A percentile compares a stretch with the other conserved stretches of the same genome.
Conservation (phyloP, 345 rosid genomes). For the Gynandropsis gynandra region DNA sequence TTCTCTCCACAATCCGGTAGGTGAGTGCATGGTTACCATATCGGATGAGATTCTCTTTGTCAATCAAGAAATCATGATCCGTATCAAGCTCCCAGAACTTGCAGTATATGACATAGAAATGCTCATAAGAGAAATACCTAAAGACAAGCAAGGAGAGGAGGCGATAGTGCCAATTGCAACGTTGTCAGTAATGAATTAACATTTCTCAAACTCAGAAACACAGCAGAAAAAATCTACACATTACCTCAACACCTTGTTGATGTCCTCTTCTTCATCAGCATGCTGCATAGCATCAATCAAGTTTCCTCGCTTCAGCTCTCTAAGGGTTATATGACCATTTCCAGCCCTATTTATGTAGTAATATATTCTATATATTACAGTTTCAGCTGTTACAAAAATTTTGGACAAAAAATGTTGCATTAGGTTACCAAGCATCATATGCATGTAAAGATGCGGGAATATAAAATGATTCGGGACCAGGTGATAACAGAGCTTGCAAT, state of each 20-base stretch:
- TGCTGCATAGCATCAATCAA: conserved; percentile 81
- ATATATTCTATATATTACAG: conserved; percentile 94
- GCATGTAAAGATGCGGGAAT: too few relatives aligned
- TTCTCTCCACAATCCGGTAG: conserved; percentile 83
- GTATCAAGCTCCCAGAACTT: conserved; percentile 98
- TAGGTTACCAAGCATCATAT: too few relatives aligned
- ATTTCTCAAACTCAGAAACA: background rate
- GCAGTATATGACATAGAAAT: conserved; percentile 96
- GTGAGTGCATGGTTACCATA: conserved; percentile 98
- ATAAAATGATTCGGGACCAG: too few relatives aligned
- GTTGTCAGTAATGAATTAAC: background rate
- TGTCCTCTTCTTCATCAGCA: conserved; percentile 98
- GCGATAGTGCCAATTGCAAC: background rate
- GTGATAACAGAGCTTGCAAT: background rate
- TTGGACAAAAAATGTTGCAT: background rate
- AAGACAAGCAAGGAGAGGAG: conserved; percentile 6
- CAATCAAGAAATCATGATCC: conserved; percentile 97
- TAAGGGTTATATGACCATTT: conserved; percentile 76
- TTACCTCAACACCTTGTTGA: conserved; percentile 93
- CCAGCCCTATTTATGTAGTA: conserved; percentile 87
- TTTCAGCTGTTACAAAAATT: conserved; percentile 73
- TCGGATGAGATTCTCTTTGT: conserved; percentile 94
- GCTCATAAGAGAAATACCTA: conserved; percentile 96
- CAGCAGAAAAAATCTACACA: conserved; percentile 11
- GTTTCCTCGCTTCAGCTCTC: conserved; percentile 93